Evolutionary conservation across 495 filamentous ascomycete genomes (phyloP).

Genomic region (Penicillium egyptiacum): DNA sequence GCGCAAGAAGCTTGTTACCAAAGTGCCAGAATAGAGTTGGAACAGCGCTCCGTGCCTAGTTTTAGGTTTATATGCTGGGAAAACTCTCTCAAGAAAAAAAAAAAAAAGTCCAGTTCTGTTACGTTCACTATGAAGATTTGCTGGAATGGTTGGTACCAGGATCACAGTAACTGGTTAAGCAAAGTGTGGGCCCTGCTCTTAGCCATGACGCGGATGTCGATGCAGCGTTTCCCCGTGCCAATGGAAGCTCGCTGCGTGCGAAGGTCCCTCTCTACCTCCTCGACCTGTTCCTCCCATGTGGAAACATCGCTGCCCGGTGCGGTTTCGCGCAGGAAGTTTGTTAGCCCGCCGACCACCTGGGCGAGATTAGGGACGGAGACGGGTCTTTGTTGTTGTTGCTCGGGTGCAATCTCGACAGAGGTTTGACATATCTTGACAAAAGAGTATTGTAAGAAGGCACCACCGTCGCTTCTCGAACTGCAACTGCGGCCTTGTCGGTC

Average conservation of each 20-base stretch:
- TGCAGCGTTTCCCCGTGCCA: constrained; percentile 1
- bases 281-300: constrained; percentile 15
- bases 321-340: constrained; percentile 16
- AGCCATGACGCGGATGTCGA: constrained; percentile 6
- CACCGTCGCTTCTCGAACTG: constrained; percentile 1
- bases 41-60: too few species aligned
- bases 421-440: constrained; percentile 11
- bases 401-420: background rate
- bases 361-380: background rate
- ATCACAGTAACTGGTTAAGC: constrained; percentile 8
- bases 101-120: too few species aligned
- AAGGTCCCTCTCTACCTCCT: constrained; percentile 11
- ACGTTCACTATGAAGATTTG: too few species aligned
- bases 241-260: too few species aligned
- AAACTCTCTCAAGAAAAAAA: too few species aligned
- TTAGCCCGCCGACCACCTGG: constrained; percentile 19
- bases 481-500: background rate
- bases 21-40: too few species aligned
- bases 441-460: constrained; percentile 17
- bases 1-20: too few species aligned
- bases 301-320: constrained; percentile 26
- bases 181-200: constrained; percentile 8
- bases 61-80: too few species aligned
- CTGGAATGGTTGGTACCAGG: too few species aligned
- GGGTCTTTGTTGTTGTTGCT: constrained; percentile 8